Evolutionary conservation across 495 filamentous ascomycete genomes (phyloP).

Genomic region (Penicillium angulare): DNA sequence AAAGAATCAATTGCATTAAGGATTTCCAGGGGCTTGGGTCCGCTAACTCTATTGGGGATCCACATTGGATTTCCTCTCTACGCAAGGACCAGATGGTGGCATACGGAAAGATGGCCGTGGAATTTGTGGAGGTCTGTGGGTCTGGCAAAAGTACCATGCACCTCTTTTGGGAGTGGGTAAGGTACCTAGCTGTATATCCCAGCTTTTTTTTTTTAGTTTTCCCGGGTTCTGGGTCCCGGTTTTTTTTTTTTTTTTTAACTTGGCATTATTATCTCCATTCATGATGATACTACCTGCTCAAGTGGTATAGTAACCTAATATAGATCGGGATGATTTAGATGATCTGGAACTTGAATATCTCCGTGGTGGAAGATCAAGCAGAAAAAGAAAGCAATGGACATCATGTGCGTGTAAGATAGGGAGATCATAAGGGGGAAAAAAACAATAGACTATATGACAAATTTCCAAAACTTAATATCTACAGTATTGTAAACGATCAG

Average conservation of each 20-base stretch:
- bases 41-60: slow-evolving; percentile 19
- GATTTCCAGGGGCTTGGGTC: slow-evolving; percentile 20
- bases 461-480: too few relatives aligned
- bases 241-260: neutral
- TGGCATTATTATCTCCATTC: neutral
- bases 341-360: neutral
- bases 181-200: too few relatives aligned
- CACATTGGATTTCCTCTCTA: slow-evolving; percentile 6
- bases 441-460: too few relatives aligned
- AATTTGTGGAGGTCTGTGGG: slow-evolving; percentile 1
- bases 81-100: slow-evolving; percentile 8
- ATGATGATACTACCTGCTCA: too few relatives aligned
- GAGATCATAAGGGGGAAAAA: too few relatives aligned
- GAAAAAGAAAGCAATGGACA: neutral
- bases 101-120: neutral
- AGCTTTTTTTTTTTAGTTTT: neutral
- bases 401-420: too few relatives aligned
- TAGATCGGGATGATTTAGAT: neutral
- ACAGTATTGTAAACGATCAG: too few relatives aligned
- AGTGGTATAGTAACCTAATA: neutral
- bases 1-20: slow-evolving; percentile 9
- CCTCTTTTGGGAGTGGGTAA: neutral
- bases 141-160: slow-evolving; percentile 8
- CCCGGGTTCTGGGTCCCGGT: neutral
- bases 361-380: neutral